Base-by-base conservation (phyloP, 495 filamentous ascomycete species). In the Podospora fimiseda region DNA sequence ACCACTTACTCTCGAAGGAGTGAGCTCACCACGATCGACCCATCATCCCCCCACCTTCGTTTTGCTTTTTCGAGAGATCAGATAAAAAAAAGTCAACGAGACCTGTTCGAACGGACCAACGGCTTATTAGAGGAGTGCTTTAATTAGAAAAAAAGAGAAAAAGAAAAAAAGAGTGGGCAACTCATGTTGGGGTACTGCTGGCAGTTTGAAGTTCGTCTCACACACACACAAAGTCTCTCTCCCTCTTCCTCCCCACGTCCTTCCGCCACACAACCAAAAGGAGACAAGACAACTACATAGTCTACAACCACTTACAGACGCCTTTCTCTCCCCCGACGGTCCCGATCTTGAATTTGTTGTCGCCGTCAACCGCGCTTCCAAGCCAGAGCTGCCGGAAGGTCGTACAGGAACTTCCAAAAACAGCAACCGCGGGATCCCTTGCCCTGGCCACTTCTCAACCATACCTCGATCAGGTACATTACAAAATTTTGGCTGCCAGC, bases 331-430 rank as follows among this genome's bases (percentile, higher is more conserved):
- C n/a, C 53, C 53, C 58, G 58, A 62, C 59, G 57, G 59, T 41
- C 50, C 57, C 60, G 57, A 60, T 65, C 48, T 59, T 43, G 52
- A 61, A 55, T 58, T 58, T 43, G 50, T 53, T 51, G 44, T 49
- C 53, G 56, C 60, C 50, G 56, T 56, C 50, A 51, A 62, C 40
- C 48, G 54, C 52, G 53, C 52, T 44, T 20, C 40, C 51, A 23
- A 52, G 47, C 22, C 57, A 53, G 51, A 62, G 49, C 60, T 45
- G 37, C 53, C 55, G 59, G 54, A 62, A 60, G 53, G 63, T 68
- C 60, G 66, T 59, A 66, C 61, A 59, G 53, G 46, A 58, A 53
- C 57, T 65, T 64, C 66, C 66, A 64, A 67, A 69, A 69, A 68
- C 60, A 68, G 63, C 49, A 62, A 55, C 55, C 53, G 65, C 59